Base-by-base conservation (phyloP, 257 asterid genomes). In the Salvia rosmarinus region DNA sequence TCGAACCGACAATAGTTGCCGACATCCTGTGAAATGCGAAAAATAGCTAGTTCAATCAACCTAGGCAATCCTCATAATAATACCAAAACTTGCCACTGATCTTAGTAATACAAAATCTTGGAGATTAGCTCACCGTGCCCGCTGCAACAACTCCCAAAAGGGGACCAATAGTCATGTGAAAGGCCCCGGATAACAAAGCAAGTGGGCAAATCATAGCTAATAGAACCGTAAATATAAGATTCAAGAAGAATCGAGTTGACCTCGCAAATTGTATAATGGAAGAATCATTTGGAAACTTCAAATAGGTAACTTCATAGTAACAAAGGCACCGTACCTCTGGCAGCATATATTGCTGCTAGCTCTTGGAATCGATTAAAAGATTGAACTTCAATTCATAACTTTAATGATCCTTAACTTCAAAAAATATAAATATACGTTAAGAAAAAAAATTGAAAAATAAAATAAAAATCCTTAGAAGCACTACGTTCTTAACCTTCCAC, bases 291-390 rank as follows among this genome's bases (percentile, higher is more conserved):
- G 20, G 39, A 65, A 80, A 56, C 23, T 39, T 47, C 52, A 70
- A 13, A 30, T 54, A 43, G 57, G 66, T 9, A 25, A 64, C 37
- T 50, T 25, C 30, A 25, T 25, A 25, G 30, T 25, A 25, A 25
- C 3, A 25, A 25, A 25, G 30, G 1, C 30, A 77, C 37, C 65
- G 42, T 74, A 88, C 97, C 97, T 82, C 96, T 82, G 72, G 92
- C 90, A 19, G 97, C 97, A 81, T 90, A 90, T 77, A 90, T 84
- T 12, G 96, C 89, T 12, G 96, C 90, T 74, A 90, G 83, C 78
- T 90, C 97, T 76, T 86, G 96, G 96, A 90, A 90, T 43, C 84
- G 88, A 79, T 25, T 25, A 25, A 25, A 25, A 25, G 30, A 25
- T 25, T 25, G 30, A 25, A 25, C 30, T 11, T 20, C 34, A 57